phyloP scores from a whole-genome alignment of 805 yeast genomes.

The Clavispora fructus region DNA sequence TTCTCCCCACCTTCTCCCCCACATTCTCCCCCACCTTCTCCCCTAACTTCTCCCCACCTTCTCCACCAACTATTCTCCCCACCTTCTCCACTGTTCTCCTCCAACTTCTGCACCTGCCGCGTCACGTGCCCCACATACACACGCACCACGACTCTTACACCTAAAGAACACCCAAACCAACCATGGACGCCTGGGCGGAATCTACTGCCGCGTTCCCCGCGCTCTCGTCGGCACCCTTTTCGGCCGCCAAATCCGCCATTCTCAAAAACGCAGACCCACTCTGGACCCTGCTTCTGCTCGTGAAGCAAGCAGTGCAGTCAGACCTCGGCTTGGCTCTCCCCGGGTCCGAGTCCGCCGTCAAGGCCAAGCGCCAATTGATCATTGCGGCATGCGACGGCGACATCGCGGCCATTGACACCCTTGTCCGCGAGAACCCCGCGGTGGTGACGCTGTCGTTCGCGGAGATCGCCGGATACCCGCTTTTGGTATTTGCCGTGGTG shows the following conservation, averaged over 20 bases:
- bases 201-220: neutral
- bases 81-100: too few relatives aligned
- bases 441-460: constrained; percentile 18
- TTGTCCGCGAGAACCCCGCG: constrained; percentile 17
- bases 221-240: neutral
- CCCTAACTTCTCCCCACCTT: neutral
- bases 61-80: neutral
- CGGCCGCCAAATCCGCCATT: neutral
- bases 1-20: too few relatives aligned
- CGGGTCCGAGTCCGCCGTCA: neutral
- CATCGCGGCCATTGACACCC: constrained; percentile 27
- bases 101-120: too few relatives aligned
- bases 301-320: neutral
- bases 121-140: neutral
- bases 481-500: constrained; percentile 48
- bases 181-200: constrained; percentile 4
- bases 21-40: too few relatives aligned
- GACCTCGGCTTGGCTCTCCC: neutral
- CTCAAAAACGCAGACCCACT: constrained; percentile 1
- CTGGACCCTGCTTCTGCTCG: neutral
- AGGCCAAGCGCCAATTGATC: constrained; percentile 20
- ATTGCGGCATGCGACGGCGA: constrained; percentile 36
- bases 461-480: constrained; percentile 28
- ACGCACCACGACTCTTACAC: neutral
- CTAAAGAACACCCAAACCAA: neutral